phyloP scores from a whole-genome alignment of 805 yeast genomes.

The Suhomyces sp. region DNA sequence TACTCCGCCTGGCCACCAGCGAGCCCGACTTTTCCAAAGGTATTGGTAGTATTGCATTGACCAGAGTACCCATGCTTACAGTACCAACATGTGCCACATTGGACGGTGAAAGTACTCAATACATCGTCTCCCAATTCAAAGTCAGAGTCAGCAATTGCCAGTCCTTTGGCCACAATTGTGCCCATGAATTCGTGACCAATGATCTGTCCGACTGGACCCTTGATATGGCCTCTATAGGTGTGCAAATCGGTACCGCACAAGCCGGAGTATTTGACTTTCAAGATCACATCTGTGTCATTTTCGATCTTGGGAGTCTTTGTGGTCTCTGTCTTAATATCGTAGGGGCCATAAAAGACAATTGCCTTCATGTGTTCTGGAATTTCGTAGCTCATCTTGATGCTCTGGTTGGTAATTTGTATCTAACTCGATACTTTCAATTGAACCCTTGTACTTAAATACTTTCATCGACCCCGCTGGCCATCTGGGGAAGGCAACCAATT shows the following conservation, averaged over 20 bases:
- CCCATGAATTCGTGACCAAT: conserved; percentile 58
- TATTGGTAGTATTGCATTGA: conserved; percentile 52
- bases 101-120: conserved; percentile 49
- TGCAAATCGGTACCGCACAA: conserved; percentile 59
- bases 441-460: no score
- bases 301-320: conserved; percentile 41
- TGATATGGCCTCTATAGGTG: conserved; percentile 51
- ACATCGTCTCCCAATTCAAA: conserved; percentile 48
- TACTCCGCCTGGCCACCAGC: conserved; percentile 67
- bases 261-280: conserved; percentile 48
- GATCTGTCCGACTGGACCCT: conserved; percentile 38
- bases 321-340: conserved; percentile 36
- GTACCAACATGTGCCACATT: conserved; percentile 61
- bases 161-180: conserved; percentile 40
- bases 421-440: no score
- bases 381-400: no score
- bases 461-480: no score
- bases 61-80: conserved; percentile 56
- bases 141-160: conserved; percentile 19
- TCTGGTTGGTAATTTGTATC: no score
- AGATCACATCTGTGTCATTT: conserved; percentile 43
- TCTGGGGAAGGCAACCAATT: background rate
- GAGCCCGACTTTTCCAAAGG: conserved; percentile 56
- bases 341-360: conserved; percentile 47
- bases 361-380: conserved; percentile 44